Evolutionary conservation across 108 stramenopile species (phyloP).

Genomic region (Phaeodactylum tricornutum): DNA sequence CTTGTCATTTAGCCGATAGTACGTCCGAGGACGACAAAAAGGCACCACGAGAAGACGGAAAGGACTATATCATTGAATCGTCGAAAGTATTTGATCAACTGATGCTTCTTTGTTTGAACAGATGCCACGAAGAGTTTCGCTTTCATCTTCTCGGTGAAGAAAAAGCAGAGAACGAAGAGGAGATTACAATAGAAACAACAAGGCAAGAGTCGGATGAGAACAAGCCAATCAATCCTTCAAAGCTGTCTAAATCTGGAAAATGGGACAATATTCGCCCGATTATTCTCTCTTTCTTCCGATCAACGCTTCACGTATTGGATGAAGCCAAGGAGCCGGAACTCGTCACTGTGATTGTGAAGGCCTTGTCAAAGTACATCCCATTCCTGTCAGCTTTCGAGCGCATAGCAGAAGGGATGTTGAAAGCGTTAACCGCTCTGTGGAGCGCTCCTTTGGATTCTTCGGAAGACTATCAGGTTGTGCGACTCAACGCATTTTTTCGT

Average conservation of each 20-base stretch:
- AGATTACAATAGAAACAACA: conserved; percentile 2
- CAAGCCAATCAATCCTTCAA: conserved; percentile 70
- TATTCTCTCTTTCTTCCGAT: conserved; percentile 58
- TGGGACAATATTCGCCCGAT: conserved; percentile 46
- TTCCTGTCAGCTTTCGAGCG: conserved; percentile 79
- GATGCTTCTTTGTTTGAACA: conserved; percentile 55
- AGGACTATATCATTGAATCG: conserved; percentile 47
- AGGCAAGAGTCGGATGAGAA: conserved; percentile 22
- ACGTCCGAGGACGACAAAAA: conserved; percentile 14
- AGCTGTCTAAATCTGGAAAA: conserved; percentile 33
- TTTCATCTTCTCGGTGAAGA: conserved; percentile 49
- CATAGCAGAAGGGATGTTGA: conserved; percentile 58
- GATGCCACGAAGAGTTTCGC: conserved; percentile 63
- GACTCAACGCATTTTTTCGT: conserved; percentile 83
- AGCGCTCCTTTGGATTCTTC: conserved; percentile 62
- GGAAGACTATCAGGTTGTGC: conserved; percentile 74
- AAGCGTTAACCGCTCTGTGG: conserved; percentile 71
- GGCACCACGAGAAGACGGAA: neutral
- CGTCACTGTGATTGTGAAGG: conserved; percentile 55
- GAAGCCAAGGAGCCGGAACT: conserved; percentile 79
- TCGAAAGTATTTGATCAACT: conserved; percentile 67
- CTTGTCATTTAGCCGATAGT: conserved; percentile 56
- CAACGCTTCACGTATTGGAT: conserved; percentile 60
- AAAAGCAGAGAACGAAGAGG: conserved; percentile 7
- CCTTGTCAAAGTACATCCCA: conserved; percentile 64